A percentile compares a stretch with the other conserved stretches of the same genome.
phyloP scores from a whole-genome alignment of 2,329 filamentous ascomycete species.

The Arthroderma sp. region DNA sequence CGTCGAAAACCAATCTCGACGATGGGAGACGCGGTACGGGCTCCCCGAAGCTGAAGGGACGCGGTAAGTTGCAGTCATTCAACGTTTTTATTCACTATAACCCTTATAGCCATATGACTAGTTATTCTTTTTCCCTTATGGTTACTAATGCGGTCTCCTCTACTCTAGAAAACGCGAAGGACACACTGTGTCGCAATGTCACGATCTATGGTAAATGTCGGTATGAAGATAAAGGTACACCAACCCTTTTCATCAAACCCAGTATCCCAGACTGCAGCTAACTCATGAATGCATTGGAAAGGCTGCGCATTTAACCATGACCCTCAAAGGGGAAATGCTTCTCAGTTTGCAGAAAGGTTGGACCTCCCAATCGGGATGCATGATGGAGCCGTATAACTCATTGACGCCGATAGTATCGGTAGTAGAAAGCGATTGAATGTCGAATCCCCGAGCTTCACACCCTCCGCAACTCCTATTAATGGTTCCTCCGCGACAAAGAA shows the following conservation, averaged over 20 bases:
- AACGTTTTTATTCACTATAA: constrained; percentile 2
- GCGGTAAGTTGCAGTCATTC: constrained; percentile 26
- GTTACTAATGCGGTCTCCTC: not conserved
- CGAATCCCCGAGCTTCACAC: constrained; percentile 91
- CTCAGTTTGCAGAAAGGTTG: constrained; percentile 29
- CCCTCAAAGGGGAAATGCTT: constrained; percentile 45
- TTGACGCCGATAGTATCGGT: constrained; percentile 7
- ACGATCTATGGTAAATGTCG: constrained; percentile 87
- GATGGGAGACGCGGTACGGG: constrained; percentile 33
- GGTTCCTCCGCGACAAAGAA: constrained; percentile 42
- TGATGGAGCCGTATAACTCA: not conserved
- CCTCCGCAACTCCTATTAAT: constrained; percentile 33
- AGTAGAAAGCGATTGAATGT: constrained; percentile 71
- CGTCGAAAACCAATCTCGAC: constrained; percentile 30
- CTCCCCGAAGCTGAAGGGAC: constrained; percentile 36
- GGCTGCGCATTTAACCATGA: constrained; percentile 82
- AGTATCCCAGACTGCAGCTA: not conserved
- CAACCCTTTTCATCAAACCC: not conserved
- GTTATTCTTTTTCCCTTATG: not conserved
- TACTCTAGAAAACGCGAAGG: constrained; percentile 57
- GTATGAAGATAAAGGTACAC: constrained; percentile 66
- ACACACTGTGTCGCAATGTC: constrained; percentile 83
- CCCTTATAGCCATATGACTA: not conserved
- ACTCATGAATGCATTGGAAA: constrained; percentile 16
- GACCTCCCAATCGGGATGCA: constrained; percentile 1